phyloP scores from a whole-genome alignment of 2,329 filamentous ascomycete species.

The Cryphonectria nitschkei region DNA sequence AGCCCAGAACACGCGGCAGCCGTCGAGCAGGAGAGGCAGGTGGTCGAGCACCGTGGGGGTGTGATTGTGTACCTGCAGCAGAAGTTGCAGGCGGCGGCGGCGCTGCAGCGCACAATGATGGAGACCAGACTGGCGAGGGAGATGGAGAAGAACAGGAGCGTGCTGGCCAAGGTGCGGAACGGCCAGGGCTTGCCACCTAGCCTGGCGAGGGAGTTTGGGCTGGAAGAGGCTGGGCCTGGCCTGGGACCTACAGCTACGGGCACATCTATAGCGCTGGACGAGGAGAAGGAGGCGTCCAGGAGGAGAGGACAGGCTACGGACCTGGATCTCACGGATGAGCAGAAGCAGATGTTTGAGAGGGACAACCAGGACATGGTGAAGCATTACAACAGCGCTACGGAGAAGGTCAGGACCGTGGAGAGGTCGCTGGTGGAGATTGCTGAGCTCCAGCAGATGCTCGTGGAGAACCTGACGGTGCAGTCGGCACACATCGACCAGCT shows the following conservation, averaged over 20 bases:
- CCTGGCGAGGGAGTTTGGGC: slow-evolving; percentile 31
- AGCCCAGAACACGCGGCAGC: slow-evolving; percentile 70
- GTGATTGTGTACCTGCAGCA: slow-evolving; percentile 82
- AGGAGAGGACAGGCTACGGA: slow-evolving; percentile 35
- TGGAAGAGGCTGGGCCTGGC: slow-evolving; percentile 12
- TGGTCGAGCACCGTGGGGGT: slow-evolving; percentile 75
- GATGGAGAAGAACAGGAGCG: slow-evolving; percentile 86
- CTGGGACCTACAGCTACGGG: slow-evolving; percentile 16
- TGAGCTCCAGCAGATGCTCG: slow-evolving; percentile 86
- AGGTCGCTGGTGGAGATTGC: slow-evolving; percentile 91
- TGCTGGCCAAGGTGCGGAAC: slow-evolving; percentile 70
- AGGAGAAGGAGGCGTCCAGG: slow-evolving; percentile 29
- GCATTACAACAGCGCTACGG: slow-evolving; percentile 90
- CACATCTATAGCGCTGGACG: slow-evolving; percentile 25
- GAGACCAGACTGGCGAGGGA: slow-evolving; percentile 83
- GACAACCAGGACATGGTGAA: slow-evolving; percentile 92
- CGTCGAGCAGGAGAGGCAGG: slow-evolving; percentile 69
- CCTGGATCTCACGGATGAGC: slow-evolving; percentile 74
- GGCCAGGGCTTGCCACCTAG: slow-evolving; percentile 33
- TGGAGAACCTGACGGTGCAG: slow-evolving; percentile 82
- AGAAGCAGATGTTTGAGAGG: slow-evolving; percentile 89
- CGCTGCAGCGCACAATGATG: slow-evolving; percentile 88
- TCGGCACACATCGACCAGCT: slow-evolving; percentile 88
- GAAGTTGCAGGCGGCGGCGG: slow-evolving; percentile 74
- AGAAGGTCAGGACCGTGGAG: slow-evolving; percentile 91